Conservation (phyloP, 164 flowering plant genomes). For the Protea cynaroides region DNA sequence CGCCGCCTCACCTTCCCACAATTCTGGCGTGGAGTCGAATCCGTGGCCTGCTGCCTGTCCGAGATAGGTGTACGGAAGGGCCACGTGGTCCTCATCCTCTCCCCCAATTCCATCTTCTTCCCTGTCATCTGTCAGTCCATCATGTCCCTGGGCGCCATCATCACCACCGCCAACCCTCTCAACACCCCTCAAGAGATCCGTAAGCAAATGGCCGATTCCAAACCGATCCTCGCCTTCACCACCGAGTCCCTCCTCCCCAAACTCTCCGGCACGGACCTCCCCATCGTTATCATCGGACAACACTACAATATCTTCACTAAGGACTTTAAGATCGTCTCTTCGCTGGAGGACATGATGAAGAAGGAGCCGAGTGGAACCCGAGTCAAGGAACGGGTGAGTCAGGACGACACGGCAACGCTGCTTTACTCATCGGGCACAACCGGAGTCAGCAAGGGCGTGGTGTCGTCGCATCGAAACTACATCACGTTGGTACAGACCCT, state of each 20-base stretch:
- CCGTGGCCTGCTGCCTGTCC: constrained; percentile 43
- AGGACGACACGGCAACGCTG: constrained; percentile 66
- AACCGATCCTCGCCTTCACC: constrained; percentile 65
- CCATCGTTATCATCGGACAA: constrained; percentile 43
- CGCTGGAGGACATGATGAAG: constrained; percentile 38
- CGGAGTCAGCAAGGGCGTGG: constrained; percentile 78
- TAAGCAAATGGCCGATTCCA: constrained; percentile 65
- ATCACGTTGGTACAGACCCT: constrained; percentile 58
- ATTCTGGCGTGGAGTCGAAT: constrained; percentile 57
- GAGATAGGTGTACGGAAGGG: constrained; percentile 58
- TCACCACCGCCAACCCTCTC: constrained; percentile 84
- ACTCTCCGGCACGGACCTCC: constrained; percentile 40
- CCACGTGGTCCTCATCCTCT: constrained; percentile 66
- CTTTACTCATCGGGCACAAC: constrained; percentile 89
- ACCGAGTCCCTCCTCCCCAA: constrained; percentile 47
- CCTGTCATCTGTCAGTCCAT: constrained; percentile 71
- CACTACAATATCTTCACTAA: not conserved
- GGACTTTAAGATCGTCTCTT: constrained; percentile 18
- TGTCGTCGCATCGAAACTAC: constrained; percentile 56
- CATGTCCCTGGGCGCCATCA: constrained; percentile 76
- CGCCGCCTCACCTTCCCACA: constrained; percentile 43
- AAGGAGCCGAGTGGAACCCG: constrained; percentile 30
- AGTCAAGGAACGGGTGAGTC: constrained; percentile 44
- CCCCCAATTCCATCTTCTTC: constrained; percentile 78
- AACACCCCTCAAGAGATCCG: constrained; percentile 61